Evolutionary conservation across 306 rosid species (phyloP).

Genomic region (Elaeagnus macrophylla): DNA sequence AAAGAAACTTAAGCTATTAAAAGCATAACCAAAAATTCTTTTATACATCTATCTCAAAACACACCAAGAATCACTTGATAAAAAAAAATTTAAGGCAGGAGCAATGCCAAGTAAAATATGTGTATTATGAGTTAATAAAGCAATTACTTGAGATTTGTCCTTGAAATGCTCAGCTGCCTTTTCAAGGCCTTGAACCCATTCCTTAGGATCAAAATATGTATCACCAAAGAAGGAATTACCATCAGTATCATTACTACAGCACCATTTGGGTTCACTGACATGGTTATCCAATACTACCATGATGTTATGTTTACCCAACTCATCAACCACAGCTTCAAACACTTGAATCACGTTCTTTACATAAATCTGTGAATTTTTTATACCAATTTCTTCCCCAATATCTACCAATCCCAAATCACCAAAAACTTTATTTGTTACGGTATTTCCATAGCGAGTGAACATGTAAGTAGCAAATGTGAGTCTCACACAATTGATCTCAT

Average conservation of each 20-base stretch:
- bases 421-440: conserved; percentile 1
- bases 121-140: no score
- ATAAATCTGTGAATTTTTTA: no score
- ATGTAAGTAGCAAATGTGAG: conserved; percentile 38
- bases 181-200: conserved; percentile 43
- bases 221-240: conserved; percentile 51
- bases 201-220: conserved; percentile 33
- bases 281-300: conserved; percentile 45
- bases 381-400: no score
- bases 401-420: no score
- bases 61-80: no score
- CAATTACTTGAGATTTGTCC: conserved; percentile 19
- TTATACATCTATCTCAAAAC: no score
- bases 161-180: conserved; percentile 27
- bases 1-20: no score
- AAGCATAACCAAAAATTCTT: no score
- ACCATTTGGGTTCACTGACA: conserved; percentile 51
- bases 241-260: conserved; percentile 33
- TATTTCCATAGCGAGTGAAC: conserved; percentile 30
- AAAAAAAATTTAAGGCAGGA: no score
- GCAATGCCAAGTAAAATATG: no score
- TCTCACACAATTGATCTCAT: conserved; percentile 36
- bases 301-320: conserved; percentile 27
- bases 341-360: neutral
- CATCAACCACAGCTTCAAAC: conserved; percentile 24